Conservation (phyloP, 2,329 filamentous ascomycete species). For the Paraphaeosphaeria sporulosa region DNA sequence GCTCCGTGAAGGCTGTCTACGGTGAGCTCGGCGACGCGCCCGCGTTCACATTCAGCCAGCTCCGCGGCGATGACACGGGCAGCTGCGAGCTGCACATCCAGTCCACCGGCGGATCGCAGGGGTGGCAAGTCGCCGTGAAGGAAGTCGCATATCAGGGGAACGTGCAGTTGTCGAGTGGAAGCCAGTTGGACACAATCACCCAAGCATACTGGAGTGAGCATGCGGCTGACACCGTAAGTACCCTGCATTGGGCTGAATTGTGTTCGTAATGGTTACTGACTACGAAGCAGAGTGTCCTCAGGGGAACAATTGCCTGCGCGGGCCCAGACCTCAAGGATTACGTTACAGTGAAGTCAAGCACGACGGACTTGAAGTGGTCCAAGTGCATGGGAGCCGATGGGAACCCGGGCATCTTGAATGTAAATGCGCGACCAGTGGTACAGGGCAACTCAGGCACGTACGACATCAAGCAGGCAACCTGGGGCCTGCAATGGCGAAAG, state of each 20-base stretch:
- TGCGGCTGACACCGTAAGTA: slow-evolving; percentile 37
- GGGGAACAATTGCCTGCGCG: slow-evolving; percentile 28
- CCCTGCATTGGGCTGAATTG: neutral
- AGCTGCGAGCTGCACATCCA: slow-evolving; percentile 44
- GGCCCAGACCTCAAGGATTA: slow-evolving; percentile 38
- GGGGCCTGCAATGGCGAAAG: slow-evolving; percentile 38
- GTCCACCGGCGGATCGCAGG: slow-evolving; percentile 28
- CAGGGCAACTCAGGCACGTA: slow-evolving; percentile 36
- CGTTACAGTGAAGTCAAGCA: slow-evolving; percentile 33
- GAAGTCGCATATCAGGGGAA: slow-evolving; percentile 35
- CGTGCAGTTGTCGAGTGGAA: slow-evolving; percentile 32
- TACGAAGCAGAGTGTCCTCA: slow-evolving; percentile 25
- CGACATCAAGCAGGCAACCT: slow-evolving; percentile 38
- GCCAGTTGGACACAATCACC: slow-evolving; percentile 33
- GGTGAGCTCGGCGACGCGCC: slow-evolving; percentile 31
- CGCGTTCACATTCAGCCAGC: slow-evolving; percentile 33
- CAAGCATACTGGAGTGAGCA: slow-evolving; percentile 41
- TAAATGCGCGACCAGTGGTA: slow-evolving; percentile 40
- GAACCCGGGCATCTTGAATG: slow-evolving; percentile 40
- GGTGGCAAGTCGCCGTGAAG: slow-evolving; percentile 41
- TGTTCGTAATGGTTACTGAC: slow-evolving; percentile 3
- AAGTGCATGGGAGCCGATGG: slow-evolving; percentile 38
- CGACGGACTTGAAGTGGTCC: slow-evolving; percentile 36
- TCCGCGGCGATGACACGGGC: slow-evolving; percentile 32
- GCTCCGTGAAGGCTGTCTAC: slow-evolving; percentile 28